These are phyloP conservation scores for Nectriaceae sp. DNA, from an alignment of 2,329 filamentous ascomycete species.

Conservation along the genomic window DNA sequence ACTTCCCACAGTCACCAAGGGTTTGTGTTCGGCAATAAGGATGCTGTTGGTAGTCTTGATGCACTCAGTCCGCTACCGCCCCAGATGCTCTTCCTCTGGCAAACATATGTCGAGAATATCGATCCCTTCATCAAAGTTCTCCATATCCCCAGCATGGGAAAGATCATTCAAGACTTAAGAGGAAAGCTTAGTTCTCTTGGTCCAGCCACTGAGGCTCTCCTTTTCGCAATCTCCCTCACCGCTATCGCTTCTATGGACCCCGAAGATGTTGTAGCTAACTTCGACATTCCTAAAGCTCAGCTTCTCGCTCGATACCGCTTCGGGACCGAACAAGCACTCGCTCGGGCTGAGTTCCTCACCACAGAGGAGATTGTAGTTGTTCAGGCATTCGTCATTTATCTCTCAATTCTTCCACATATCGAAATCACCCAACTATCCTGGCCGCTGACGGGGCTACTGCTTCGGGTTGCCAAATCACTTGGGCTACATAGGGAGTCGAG, in stretches of 20 bases:
- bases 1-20: constrained; percentile 13
- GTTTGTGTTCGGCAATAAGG: constrained; percentile 22
- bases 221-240: constrained; percentile 29
- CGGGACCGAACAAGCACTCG: constrained; percentile 26
- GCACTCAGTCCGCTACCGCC: constrained; percentile 27
- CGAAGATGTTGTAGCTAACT: constrained; percentile 17
- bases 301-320: constrained; percentile 21
- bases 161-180: constrained; percentile 13
- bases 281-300: constrained; percentile 15
- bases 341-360: constrained; percentile 22
- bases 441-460: constrained; percentile 23
- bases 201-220: constrained; percentile 20
- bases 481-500: constrained; percentile 17
- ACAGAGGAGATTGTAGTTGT: constrained; percentile 24
- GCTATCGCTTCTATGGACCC: constrained; percentile 28
- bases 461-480: constrained; percentile 25
- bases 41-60: constrained; percentile 10
- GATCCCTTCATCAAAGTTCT: constrained; percentile 36
- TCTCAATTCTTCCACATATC: constrained; percentile 20
- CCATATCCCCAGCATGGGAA: constrained; percentile 21
- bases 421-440: constrained; percentile 25
- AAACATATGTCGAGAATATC: constrained; percentile 30
- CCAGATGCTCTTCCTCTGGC: constrained; percentile 33
- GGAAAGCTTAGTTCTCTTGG: constrained; percentile 21
- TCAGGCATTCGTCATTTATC: constrained; percentile 30